Conservation (phyloP, 768 basidiomycete genomes). For the Boletus reticulatus region DNA sequence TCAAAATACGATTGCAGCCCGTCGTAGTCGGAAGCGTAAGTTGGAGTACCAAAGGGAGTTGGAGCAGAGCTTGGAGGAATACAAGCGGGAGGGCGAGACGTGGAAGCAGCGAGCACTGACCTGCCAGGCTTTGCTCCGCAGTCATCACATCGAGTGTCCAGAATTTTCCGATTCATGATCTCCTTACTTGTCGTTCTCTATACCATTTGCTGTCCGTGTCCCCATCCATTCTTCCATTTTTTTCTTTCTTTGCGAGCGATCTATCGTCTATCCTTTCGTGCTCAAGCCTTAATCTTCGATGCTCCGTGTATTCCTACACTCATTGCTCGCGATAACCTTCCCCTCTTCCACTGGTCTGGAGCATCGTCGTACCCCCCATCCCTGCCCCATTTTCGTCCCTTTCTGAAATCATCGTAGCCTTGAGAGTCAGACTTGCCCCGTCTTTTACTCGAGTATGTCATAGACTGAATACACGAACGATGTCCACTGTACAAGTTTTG, state of each 20-base stretch:
- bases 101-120: constrained; percentile 58
- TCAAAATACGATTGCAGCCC: constrained; percentile 84
- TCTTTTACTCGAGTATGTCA: constrained; percentile 4
- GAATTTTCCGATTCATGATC: constrained; percentile 38
- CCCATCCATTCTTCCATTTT: background rate
- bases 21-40: constrained; percentile 75
- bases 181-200: background rate
- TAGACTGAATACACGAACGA: constrained; percentile 1
- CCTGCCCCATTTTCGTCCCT: background rate
- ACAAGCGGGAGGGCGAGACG: constrained; percentile 57
- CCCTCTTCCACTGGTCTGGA: constrained; percentile 48
- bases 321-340: constrained; percentile 20
- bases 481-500: background rate
- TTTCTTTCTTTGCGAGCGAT: constrained; percentile 5
- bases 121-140: constrained; percentile 49
- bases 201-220: background rate
- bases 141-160: constrained; percentile 57
- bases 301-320: constrained; percentile 36
- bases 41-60: constrained; percentile 64
- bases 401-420: background rate
- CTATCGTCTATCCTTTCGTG: background rate
- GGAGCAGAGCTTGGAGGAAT: constrained; percentile 51
- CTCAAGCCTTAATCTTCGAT: constrained; percentile 39
- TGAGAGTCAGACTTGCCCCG: background rate
- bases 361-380: constrained; percentile 52